Conservation (phyloP, 768 basidiomycete species). For the Dictyophora rubrovolvata region DNA sequence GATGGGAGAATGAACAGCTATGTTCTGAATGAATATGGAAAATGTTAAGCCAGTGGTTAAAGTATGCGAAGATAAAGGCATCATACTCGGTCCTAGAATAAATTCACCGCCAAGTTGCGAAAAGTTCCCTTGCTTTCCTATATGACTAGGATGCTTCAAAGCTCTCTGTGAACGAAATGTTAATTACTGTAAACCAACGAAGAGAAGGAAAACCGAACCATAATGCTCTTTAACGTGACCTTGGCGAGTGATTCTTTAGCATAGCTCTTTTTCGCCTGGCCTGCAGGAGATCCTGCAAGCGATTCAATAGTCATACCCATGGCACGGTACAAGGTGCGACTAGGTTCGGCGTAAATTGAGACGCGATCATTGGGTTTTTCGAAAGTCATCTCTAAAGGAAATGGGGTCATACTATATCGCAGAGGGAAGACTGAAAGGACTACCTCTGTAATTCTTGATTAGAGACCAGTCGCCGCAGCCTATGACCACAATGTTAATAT, state of each 20-base stretch:
- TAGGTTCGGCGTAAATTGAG: constrained; percentile 56
- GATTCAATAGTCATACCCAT: constrained; percentile 51
- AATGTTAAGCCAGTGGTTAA: too few species aligned
- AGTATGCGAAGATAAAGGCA: too few species aligned
- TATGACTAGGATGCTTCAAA: constrained; percentile 31
- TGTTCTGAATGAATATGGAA: constrained; percentile 23
- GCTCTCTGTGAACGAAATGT: constrained; percentile 21
- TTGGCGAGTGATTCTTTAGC: constrained; percentile 22
- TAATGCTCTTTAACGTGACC: constrained; percentile 31
- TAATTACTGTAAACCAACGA: neutral
- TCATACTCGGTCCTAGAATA: constrained; percentile 45
- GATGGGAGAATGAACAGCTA: constrained; percentile 38
- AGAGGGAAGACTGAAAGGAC: neutral
- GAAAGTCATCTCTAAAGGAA: constrained; percentile 1
- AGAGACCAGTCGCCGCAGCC: constrained; percentile 52
- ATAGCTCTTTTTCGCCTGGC: constrained; percentile 37
- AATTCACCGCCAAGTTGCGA: constrained; percentile 58
- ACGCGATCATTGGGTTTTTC: constrained; percentile 36
- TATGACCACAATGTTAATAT: constrained; percentile 36
- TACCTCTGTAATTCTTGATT: constrained; percentile 41
- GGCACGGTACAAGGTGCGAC: constrained; percentile 42
- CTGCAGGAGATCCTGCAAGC: constrained; percentile 34
- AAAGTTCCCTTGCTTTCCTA: constrained; percentile 57
- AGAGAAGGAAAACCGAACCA: constrained; percentile 25
- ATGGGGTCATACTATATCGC: too few species aligned